Evolutionary conservation across 2,329 filamentous ascomycete species (phyloP), one percentile per base, ranked within the genome.

Genomic region (Epichloe scottii): DNA sequence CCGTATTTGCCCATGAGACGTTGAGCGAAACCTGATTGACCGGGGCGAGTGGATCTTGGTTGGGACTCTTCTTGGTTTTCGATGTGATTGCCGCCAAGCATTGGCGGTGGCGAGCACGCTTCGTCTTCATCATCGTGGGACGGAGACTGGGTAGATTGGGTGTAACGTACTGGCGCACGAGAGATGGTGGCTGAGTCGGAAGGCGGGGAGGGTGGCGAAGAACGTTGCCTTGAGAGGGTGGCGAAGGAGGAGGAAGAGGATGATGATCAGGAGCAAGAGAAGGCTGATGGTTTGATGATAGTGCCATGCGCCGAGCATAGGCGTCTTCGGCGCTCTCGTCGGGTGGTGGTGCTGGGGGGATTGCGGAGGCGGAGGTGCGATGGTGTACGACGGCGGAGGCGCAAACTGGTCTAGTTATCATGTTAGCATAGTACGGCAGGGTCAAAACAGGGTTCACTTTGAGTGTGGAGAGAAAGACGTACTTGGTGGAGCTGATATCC

Each of bases 1-100:
- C 93, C 93, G 69, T 95, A 93, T 65, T 96, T 97, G 54, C 81
- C 79, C 81, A 98, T 89, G 51, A 97, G 78, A 35, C 89, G 85
- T 57, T 89, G 81, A 0, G 89, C 93, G 66, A 95, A 95, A 48
- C 84, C 87, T 56, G 82, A 79, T 66, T 95, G 87, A 15, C 89
- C 88, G 0, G 89, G 89, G 3, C 83, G 81, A 51, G 72, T 79
- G 41, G 83, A 84, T 38, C 79, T 78, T 46, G 53, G 55, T 15
- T 71, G 77, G 37, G 56, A 46, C 15, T 72, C 65, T 12, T 65
- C 61, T 50, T 70, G 62, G 42, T 66, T 62, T 5, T 64, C 7
- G 34, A 41, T 14, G 40, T 23, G 34, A 30, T 37, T 63, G 53
- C 70, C 68, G 57, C 77, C 68, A 38, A 75, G 71, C 60, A 77